Evolutionary conservation across 345 rosid species (phyloP).

Genomic region (Hibiscus mutabilis): DNA sequence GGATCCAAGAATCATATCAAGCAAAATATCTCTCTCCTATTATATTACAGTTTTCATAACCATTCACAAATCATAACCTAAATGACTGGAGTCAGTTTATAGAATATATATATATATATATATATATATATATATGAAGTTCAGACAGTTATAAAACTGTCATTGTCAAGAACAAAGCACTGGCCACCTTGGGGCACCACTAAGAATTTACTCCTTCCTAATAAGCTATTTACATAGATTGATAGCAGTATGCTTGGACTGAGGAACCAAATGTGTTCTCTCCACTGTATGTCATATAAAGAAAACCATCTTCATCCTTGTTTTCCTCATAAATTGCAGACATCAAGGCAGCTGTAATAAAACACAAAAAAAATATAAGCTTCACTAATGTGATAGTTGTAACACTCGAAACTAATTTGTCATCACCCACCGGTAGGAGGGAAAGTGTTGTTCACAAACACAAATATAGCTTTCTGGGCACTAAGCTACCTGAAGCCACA

Average conservation of each 20-base stretch:
- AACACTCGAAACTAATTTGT: neutral
- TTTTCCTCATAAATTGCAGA: conserved; percentile 59
- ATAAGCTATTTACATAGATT: conserved; percentile 18
- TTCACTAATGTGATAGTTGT: neutral
- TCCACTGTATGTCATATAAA: conserved; percentile 72
- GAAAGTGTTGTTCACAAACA: conserved; percentile 56
- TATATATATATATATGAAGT: too few species aligned
- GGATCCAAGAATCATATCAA: too few species aligned
- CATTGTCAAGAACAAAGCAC: neutral
- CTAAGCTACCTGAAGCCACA: conserved; percentile 46
- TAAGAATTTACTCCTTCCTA: conserved; percentile 29
- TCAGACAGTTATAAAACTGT: neutral
- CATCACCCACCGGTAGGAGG: conserved; percentile 53
- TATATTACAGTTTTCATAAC: too few species aligned
- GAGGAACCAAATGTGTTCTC: conserved; percentile 62
- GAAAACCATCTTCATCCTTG: conserved; percentile 74
- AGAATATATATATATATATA: too few species aligned
- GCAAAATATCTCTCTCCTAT: too few species aligned
- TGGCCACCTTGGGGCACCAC: too few species aligned
- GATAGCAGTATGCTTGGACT: conserved; percentile 4
- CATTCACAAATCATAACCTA: too few species aligned
- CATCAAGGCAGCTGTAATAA: conserved; percentile 51
- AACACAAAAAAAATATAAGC: neutral
- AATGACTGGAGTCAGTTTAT: too few species aligned
- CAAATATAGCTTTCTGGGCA: conserved; percentile 68